Base-by-base conservation (phyloP, 2,329 filamentous ascomycete genomes). In the Fusarium sp. region DNA sequence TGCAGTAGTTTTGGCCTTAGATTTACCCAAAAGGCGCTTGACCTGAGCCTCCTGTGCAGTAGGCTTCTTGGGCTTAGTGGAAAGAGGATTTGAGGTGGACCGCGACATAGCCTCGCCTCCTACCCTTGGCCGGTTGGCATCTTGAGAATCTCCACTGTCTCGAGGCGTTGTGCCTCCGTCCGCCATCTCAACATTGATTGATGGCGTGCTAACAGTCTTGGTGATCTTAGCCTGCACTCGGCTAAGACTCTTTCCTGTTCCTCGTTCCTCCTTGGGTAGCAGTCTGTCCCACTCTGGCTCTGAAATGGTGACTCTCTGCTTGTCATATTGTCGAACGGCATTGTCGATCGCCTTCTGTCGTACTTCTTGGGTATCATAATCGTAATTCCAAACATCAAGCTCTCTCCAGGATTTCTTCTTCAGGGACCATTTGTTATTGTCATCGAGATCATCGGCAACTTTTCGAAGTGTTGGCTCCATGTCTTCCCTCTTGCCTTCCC, bases 261-360 rank as follows among this genome's bases (percentile, higher is more conserved):
- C 88, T 54, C 89, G 83, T 60, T 91, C 88, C 49, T 86, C 83
- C 69, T 83, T 84, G 8, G 87, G 85, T 14, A 91, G 80, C n/a
- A 91, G 80, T 69, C 83, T 85, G 74, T 91, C 87, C 89, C 89
- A 91, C 56, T 88, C 85, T 1, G 85, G 84, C 62, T 90, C 88
- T 2, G 84, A 84, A 4, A 85, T 80, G 10, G 85, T 86, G 33
- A 91, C 71, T 40, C 89, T 83, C 78, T 87, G 84, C 76, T 86
- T 88, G 77, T 91, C 89, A 69, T 87, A 91, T 58, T 85, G 81
- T 65, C 83, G 85, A 62, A 90, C 84, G 17, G 89, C 89, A 71
- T 90, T 86, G 79, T 92, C 84, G 76, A 91, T 86, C 68, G 88
- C 85, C 73, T 85, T 81, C 77, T 93, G 83, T 33, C 89, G 86